Evolutionary conservation across 441 rosid species (phyloP), one percentile per base, ranked within the genome.

Genomic region (Gossypium gossypioides): DNA sequence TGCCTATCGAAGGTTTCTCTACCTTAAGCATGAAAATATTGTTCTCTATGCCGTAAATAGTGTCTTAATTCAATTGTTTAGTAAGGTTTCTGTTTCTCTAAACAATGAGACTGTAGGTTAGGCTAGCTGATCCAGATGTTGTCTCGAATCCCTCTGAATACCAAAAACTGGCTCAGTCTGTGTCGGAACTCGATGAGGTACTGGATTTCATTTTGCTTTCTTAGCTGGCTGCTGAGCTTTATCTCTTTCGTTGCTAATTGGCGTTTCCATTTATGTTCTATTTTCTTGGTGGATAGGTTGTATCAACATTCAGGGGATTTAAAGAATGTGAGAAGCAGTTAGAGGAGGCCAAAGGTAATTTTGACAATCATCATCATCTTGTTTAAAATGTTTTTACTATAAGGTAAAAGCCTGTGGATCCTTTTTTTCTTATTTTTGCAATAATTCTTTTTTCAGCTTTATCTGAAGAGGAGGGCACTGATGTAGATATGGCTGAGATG

Each of bases 401-500:
- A 9, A 46, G 22, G 7, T 18, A 19, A 9, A 0, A n/a, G 4
- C 22, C 71, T 76, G 67, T 55, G 24, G n/a, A 15, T 78, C 69
- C 66, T 59, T 13, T 42, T 32, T 34, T 70, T 37, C 46, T 73
- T 76, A 73, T 75, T 13, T 6, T 59, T 51, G 4, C 1, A 15
- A 18, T 58, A 22, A 44, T 50, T 55, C n/a, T 55, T 56, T 21
- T 62, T 62, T 67, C 83, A 94, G 97, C 84, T 79, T 83, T 94
- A 77, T 88, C 83, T 16, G 89, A 87, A 82, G 96, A 91, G 72
- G 89, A 82, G 71, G 89, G 86, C 61, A 84, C 80, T 70, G 97
- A 90, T 75, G 89, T 83, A 79, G 98, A 89, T 73, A 94, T 94
- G 98, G 87, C 91, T 71, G 93, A 94, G 80, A 94, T 94, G 97